Conservation (phyloP, 2,329 filamentous ascomycete species). For the Byssochlamys sp. region DNA sequence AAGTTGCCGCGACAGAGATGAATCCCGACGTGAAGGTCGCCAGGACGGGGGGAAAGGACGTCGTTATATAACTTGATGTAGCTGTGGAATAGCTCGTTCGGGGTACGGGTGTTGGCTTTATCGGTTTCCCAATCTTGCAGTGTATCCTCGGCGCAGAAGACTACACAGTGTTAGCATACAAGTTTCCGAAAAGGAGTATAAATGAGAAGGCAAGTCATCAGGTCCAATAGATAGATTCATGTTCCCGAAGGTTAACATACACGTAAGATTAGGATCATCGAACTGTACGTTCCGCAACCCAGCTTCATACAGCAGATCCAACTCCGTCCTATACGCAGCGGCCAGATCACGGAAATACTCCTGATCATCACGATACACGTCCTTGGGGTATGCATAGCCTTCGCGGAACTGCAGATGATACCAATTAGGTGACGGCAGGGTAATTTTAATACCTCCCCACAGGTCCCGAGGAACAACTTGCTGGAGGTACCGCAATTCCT, state of each 20-base stretch:
- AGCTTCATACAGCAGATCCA: constrained; percentile 47
- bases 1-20: constrained; percentile 59
- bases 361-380: constrained; percentile 42
- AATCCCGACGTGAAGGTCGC: constrained; percentile 62
- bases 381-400: constrained; percentile 42
- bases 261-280: constrained; percentile 54
- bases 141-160: constrained; percentile 62
- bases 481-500: constrained; percentile 47
- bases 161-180: not conserved
- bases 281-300: constrained; percentile 53
- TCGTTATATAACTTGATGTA: constrained; percentile 67
- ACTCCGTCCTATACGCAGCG: constrained; percentile 48
- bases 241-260: not conserved
- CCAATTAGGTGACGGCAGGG: constrained; percentile 51
- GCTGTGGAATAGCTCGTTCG: constrained; percentile 58
- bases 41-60: constrained; percentile 49
- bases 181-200: not conserved
- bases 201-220: too few species aligned
- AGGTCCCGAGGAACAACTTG: constrained; percentile 45
- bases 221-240: too few species aligned
- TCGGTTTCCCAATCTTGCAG: constrained; percentile 56
- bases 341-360: constrained; percentile 54
- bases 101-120: constrained; percentile 52
- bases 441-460: constrained; percentile 54
- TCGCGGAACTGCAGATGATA: constrained; percentile 50